Evolutionary conservation across 345 rosid species (phyloP).

Genomic region (Psidium friedrichsthalianum): DNA sequence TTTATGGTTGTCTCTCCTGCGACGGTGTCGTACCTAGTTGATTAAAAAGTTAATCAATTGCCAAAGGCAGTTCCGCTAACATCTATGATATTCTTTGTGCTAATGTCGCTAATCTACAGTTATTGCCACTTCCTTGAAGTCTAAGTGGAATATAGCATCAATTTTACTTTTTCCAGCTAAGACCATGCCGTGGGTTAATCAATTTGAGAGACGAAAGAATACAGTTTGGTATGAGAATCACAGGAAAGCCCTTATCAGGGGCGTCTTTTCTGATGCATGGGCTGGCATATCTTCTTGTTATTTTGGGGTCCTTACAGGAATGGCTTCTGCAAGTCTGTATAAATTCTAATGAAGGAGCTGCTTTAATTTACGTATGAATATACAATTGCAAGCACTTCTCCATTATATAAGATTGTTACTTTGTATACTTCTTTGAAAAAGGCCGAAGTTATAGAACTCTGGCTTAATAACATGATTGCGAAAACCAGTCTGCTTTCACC

Average conservation of each 20-base stretch:
- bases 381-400: background rate
- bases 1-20: background rate
- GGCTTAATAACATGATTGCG: background rate
- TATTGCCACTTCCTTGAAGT: background rate
- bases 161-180: background rate
- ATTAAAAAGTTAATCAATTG: background rate
- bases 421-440: background rate
- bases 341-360: background rate
- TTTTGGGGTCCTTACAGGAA: background rate
- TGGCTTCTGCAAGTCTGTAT: background rate
- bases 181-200: background rate
- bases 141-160: background rate
- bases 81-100: background rate
- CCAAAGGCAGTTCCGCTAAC: background rate
- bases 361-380: background rate
- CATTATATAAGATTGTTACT: background rate
- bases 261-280: background rate
- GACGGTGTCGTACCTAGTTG: background rate
- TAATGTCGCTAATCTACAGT: background rate
- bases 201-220: background rate
- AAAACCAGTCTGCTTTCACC: background rate
- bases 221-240: background rate
- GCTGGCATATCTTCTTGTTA: background rate
- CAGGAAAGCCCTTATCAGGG: background rate
- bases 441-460: background rate